Evolutionary conservation across 2,329 filamentous ascomycete species (phyloP).

Genomic region (Cladosporium sp.): DNA sequence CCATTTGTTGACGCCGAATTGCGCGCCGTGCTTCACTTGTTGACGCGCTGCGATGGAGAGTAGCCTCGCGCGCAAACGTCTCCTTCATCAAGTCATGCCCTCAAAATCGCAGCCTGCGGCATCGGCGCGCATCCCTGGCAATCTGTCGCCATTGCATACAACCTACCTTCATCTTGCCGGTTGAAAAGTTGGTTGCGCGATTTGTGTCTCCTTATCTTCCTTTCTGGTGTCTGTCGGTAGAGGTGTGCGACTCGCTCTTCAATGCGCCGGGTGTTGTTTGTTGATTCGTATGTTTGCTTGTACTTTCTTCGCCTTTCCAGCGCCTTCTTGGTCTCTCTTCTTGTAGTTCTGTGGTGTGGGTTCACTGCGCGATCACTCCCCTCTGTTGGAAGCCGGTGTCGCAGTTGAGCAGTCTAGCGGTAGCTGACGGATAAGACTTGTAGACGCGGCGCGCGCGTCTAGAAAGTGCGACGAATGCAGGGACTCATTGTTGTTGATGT

Average conservation of each 20-base stretch:
- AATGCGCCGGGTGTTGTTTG: slow-evolving; percentile 1
- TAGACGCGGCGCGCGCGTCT: slow-evolving; percentile 24
- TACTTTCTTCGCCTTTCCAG: neutral
- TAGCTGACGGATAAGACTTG: slow-evolving; percentile 11
- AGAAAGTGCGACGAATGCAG: slow-evolving; percentile 23
- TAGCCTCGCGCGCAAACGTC: too few relatives aligned
- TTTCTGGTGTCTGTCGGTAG: too few relatives aligned
- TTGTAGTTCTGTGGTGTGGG: slow-evolving; percentile 1
- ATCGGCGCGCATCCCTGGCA: slow-evolving; percentile 8
- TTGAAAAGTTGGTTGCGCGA: slow-evolving; percentile 11
- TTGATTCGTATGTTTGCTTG: neutral
- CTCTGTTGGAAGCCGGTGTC: slow-evolving; percentile 32
- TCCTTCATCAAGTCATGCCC: too few relatives aligned
- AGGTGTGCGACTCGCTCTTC: neutral
- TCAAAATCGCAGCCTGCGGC: neutral
- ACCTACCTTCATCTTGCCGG: slow-evolving; percentile 28
- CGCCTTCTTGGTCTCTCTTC: neutral
- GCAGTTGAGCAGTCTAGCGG: slow-evolving; percentile 15
- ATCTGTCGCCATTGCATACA: too few relatives aligned
- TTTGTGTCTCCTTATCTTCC: slow-evolving; percentile 1
- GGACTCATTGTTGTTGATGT: slow-evolving; percentile 8
- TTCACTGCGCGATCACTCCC: slow-evolving; percentile 23
- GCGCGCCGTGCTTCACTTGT: too few relatives aligned
- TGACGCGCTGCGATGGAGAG: too few relatives aligned
- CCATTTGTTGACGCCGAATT: too few relatives aligned